Evolutionary conservation across 139 green algal species (phyloP), one percentile per base, ranked within the genome.

Genomic region (Tetraselmis chui): DNA sequence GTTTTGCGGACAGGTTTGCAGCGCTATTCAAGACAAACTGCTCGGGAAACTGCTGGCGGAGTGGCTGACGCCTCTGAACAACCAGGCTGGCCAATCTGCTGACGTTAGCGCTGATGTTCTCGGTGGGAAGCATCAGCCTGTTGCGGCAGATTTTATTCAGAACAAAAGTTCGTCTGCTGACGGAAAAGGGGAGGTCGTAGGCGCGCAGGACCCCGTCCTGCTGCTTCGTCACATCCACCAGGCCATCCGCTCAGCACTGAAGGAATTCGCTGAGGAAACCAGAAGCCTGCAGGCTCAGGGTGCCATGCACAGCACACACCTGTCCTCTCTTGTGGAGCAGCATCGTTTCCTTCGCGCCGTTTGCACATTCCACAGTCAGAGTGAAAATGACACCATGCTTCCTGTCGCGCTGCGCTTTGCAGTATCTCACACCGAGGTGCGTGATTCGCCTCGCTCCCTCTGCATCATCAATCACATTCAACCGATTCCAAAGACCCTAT

Each of bases 371-470:
- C 94, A 98, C 91, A 93, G 88, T 2, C 85, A 93, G 18, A 93
- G 89, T 24, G 96, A 99, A 86, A 94, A 99, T 81, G 92, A 98
- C 45, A 90, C 98, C 25, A 86, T 98, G 76, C 95, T 97, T 67
- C 93, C 94, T 23, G 94, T 91, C 28, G 84, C 96, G 59, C 67
- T 82, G 75, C 88, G 87, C 18, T 80, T 94, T 2, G 75, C 78
- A 27, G 82, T 76, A 58, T 76, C 32, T 67, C 45, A 67, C 45
- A 18, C 18, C 11, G 45, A 67, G 45, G n/a, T n/a, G n/a, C n/a
- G n/a, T n/a, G n/a, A n/a, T n/a, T n/a, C n/a, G n/a, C n/a, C n/a
- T n/a, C n/a, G n/a, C n/a, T n/a, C n/a, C n/a, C n/a, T n/a, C n/a
- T n/a, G n/a, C n/a, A n/a, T n/a, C n/a, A n/a, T n/a, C n/a, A n/a